Evolutionary conservation across 305 asterid genomes (phyloP).

Genomic region (Solanum aculeatissimum): DNA sequence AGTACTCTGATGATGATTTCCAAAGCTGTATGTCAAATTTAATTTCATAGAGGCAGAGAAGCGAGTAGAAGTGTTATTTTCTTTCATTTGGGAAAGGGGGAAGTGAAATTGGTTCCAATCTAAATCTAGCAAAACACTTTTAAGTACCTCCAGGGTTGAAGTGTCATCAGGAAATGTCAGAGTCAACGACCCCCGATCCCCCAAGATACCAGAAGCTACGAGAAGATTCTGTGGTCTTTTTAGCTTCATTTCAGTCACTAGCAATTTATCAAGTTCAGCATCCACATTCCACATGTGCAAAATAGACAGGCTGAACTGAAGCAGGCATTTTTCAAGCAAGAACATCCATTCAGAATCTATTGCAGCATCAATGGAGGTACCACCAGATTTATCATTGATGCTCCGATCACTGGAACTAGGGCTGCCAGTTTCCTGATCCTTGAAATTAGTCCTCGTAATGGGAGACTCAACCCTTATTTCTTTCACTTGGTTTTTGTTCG

Average conservation of each 20-base stretch:
- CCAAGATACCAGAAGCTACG: slow-evolving; percentile 83
- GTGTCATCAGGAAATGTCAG: slow-evolving; percentile 66
- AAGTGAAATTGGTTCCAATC: background rate
- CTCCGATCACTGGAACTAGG: slow-evolving; percentile 25
- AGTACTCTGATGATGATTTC: slow-evolving; percentile 89
- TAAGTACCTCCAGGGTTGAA: slow-evolving; percentile 75
- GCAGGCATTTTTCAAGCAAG: slow-evolving; percentile 57
- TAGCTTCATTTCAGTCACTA: slow-evolving; percentile 77
- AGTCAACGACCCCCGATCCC: slow-evolving; percentile 92
- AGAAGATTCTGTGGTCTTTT: slow-evolving; percentile 53
- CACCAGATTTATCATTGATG: slow-evolving; percentile 20
- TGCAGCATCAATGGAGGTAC: slow-evolving; percentile 19
- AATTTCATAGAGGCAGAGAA: slow-evolving; percentile 19
- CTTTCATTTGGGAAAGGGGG: background rate
- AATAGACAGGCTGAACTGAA: slow-evolving; percentile 76
- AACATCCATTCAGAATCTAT: slow-evolving; percentile 39
- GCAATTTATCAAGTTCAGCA: slow-evolving; percentile 63
- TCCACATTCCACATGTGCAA: slow-evolving; percentile 96
- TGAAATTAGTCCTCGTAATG: slow-evolving; percentile 19
- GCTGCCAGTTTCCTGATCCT: slow-evolving; percentile 24
- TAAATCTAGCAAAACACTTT: background rate
- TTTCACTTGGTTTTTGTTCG: slow-evolving; percentile 20
- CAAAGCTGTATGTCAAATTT: slow-evolving; percentile 60
- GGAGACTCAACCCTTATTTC: slow-evolving; percentile 30
- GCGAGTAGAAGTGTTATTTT: background rate